These are phyloP conservation scores for Brassica carinata DNA, from an alignment of 345 rosid genomes.

Conservation along the genomic window DNA sequence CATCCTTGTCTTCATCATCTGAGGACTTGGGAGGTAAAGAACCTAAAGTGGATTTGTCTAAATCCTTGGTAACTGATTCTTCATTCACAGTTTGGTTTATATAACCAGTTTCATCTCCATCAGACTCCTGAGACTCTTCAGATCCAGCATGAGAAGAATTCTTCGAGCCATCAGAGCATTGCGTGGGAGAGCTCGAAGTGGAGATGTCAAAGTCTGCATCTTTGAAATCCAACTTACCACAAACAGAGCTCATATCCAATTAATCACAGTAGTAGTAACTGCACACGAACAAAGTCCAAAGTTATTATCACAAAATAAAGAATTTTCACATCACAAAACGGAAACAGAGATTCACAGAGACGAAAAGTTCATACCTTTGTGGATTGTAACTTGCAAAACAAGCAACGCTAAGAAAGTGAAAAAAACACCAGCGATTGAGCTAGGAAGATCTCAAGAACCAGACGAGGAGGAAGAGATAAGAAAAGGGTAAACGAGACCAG, in stretches of 20 bases:
- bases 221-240: conserved; percentile 31
- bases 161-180: conserved; percentile 30
- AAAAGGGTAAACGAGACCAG: not conserved
- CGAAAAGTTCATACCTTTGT: conserved; percentile 18
- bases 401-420: not conserved
- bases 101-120: conserved; percentile 44
- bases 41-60: conserved; percentile 31
- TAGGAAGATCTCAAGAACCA: conserved; percentile 8
- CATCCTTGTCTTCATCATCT: conserved; percentile 41
- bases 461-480: conserved; percentile 1
- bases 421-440: not conserved
- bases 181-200: conserved; percentile 27
- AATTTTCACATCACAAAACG: not conserved
- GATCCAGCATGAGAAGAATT: conserved; percentile 23
- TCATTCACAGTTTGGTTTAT: conserved; percentile 41
- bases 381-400: conserved; percentile 10
- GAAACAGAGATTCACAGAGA: not conserved
- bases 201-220: conserved; percentile 42
- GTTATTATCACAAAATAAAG: not conserved
- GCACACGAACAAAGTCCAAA: conserved; percentile 16
- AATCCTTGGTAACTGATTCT: conserved; percentile 28
- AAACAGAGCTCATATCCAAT: conserved; percentile 49
- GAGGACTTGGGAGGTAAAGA: conserved; percentile 31
- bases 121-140: conserved; percentile 46
- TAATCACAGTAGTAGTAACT: conserved; percentile 24